Conservation (phyloP, 1,139 yeast genomes). For the Magnusiomyces clavatus region DNA sequence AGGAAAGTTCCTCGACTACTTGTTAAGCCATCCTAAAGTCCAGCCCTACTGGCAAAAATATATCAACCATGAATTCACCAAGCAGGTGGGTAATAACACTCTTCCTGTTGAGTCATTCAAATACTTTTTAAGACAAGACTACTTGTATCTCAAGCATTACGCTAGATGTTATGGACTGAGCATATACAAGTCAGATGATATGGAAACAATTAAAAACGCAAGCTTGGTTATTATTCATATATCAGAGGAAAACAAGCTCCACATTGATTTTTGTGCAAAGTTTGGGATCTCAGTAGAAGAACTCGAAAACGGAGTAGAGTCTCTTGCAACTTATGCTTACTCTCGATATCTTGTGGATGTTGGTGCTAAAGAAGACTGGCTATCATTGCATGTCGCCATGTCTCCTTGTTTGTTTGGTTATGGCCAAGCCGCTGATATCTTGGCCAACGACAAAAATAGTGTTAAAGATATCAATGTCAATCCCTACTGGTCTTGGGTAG, state of each 20-base stretch:
- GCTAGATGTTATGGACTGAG: conserved; percentile 63
- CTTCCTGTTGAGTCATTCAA: conserved; percentile 46
- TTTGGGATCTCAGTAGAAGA: conserved; percentile 44
- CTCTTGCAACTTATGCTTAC: conserved; percentile 51
- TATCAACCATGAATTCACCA: conserved; percentile 55
- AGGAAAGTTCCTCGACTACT: conserved; percentile 42
- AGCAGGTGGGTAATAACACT: conserved; percentile 44
- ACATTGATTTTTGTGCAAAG: conserved; percentile 43
- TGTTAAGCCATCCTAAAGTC: conserved; percentile 51
- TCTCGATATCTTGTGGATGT: conserved; percentile 48
- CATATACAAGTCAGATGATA: conserved; percentile 53
- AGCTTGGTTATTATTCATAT: conserved; percentile 47
- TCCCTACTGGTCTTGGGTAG: conserved; percentile 50
- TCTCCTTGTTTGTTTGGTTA: conserved; percentile 78
- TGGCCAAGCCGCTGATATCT: conserved; percentile 42
- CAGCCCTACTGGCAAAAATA: conserved; percentile 50
- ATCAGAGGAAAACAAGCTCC: conserved; percentile 49
- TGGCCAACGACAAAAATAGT: conserved; percentile 16
- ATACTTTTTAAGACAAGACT: conserved; percentile 63
- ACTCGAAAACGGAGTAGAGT: conserved; percentile 42
- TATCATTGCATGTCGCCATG: conserved; percentile 58
- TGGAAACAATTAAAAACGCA: conserved; percentile 37
- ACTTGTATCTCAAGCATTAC: conserved; percentile 59
- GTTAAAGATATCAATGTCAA: conserved; percentile 16
- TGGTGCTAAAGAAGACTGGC: conserved; percentile 49